Percentiles rank a stretch among this genome's conserved stretches.
Conservation (phyloP, 306 rosid species). For the Amphicarpaea edgeworthii region DNA sequence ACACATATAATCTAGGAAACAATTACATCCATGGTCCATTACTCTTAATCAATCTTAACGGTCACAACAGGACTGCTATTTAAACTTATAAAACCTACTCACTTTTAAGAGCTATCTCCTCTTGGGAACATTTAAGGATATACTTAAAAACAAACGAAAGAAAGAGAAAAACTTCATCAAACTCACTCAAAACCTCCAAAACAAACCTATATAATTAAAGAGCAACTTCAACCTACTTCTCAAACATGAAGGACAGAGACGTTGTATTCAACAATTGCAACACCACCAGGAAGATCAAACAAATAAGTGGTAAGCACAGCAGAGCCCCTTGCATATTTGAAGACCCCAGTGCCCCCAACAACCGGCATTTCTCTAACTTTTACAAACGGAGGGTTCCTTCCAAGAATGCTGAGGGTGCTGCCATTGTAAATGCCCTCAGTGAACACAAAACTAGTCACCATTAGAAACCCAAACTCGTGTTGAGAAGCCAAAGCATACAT, state of each 20-base stretch:
- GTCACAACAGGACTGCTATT: background rate
- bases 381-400: constrained; percentile 41
- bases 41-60: too few species aligned
- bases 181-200: background rate
- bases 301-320: constrained; percentile 45
- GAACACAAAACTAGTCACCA: constrained; percentile 52
- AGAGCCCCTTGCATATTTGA: constrained; percentile 51
- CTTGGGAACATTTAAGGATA: background rate
- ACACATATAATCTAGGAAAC: too few species aligned
- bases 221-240: background rate
- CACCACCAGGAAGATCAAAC: constrained; percentile 28
- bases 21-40: too few species aligned
- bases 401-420: constrained; percentile 50
- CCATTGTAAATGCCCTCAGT: constrained; percentile 44
- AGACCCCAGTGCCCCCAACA: constrained; percentile 53
- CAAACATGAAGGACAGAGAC: constrained; percentile 27
- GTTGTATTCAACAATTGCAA: constrained; percentile 53
- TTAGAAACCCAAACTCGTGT: constrained; percentile 47
- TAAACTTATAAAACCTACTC: background rate
- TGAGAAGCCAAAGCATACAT: constrained; percentile 54
- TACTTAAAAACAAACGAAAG: too few species aligned
- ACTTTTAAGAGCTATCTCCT: background rate
- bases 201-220: background rate
- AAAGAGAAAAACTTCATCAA: too few species aligned
- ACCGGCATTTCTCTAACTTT: constrained; percentile 52